Conservation (phyloP, 129 eudicot genomes). For the Arctium lappa region DNA sequence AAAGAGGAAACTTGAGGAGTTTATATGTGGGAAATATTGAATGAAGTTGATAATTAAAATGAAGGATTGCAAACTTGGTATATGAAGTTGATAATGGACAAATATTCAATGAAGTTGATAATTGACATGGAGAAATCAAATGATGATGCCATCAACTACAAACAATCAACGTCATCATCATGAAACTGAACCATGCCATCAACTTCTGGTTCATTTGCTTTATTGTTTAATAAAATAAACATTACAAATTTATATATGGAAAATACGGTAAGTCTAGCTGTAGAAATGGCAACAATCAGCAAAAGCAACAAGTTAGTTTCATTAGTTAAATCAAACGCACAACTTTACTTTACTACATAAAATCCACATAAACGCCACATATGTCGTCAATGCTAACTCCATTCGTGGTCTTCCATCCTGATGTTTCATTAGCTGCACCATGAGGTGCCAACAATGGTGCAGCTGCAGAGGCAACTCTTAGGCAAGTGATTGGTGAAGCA, state of each 20-base stretch:
- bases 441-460: background rate
- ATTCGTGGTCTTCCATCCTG: slow-evolving; percentile 11
- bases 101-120: background rate
- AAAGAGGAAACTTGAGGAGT: too few relatives aligned
- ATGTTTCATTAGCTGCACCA: slow-evolving; percentile 12
- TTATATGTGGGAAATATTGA: too few relatives aligned
- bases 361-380: slow-evolving; percentile 20
- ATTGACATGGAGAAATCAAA: background rate
- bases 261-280: background rate
- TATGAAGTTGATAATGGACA: too few relatives aligned
- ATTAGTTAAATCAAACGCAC: slow-evolving; percentile 10
- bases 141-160: background rate
- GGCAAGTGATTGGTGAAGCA: background rate
- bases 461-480: background rate
- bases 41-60: too few relatives aligned
- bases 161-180: background rate
- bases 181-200: background rate
- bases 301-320: background rate
- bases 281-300: background rate
- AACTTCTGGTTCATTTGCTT: background rate
- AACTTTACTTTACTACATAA: background rate
- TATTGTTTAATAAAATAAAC: background rate
- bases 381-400: slow-evolving; percentile 16
- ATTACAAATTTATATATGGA: background rate
- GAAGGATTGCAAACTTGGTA: too few relatives aligned